Evolutionary conservation across 768 basidiomycete species (phyloP).

Genomic region (Coprinopsis sp.): DNA sequence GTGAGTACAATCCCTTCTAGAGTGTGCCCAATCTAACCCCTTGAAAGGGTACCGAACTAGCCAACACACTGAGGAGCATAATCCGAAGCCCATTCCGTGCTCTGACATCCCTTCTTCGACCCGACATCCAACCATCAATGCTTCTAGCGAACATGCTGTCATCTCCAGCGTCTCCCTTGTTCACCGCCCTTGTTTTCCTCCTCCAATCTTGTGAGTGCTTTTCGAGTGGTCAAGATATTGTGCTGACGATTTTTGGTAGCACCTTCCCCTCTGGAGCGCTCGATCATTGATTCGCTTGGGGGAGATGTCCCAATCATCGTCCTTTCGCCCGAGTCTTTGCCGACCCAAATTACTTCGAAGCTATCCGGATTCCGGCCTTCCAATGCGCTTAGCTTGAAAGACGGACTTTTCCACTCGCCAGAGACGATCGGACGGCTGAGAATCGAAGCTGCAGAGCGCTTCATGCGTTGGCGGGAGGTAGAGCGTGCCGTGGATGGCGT

Average conservation of each 20-base stretch:
- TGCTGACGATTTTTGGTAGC: constrained; percentile 16
- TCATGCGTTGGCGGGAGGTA: constrained; percentile 69
- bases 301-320: constrained; percentile 55
- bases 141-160: constrained; percentile 50
- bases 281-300: constrained; percentile 45
- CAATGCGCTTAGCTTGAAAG: constrained; percentile 47
- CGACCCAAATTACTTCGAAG: constrained; percentile 18
- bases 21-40: not conserved
- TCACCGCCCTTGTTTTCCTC: constrained; percentile 55
- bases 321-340: constrained; percentile 29
- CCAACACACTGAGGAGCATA: constrained; percentile 30
- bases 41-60: constrained; percentile 28
- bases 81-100: constrained; percentile 56
- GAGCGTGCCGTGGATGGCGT: constrained; percentile 42
- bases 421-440: constrained; percentile 55
- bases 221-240: not conserved
- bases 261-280: constrained; percentile 36
- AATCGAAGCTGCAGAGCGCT: constrained; percentile 62
- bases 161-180: constrained; percentile 53
- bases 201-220: constrained; percentile 40
- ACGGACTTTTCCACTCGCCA: constrained; percentile 60
- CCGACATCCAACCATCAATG: constrained; percentile 46
- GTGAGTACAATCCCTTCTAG: constrained; percentile 35
- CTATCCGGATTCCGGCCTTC: constrained; percentile 56
- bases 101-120: constrained; percentile 50